These are phyloP conservation scores for Parathielavia appendiculata DNA, from an alignment of 495 filamentous ascomycete species.

Conservation along the genomic window DNA sequence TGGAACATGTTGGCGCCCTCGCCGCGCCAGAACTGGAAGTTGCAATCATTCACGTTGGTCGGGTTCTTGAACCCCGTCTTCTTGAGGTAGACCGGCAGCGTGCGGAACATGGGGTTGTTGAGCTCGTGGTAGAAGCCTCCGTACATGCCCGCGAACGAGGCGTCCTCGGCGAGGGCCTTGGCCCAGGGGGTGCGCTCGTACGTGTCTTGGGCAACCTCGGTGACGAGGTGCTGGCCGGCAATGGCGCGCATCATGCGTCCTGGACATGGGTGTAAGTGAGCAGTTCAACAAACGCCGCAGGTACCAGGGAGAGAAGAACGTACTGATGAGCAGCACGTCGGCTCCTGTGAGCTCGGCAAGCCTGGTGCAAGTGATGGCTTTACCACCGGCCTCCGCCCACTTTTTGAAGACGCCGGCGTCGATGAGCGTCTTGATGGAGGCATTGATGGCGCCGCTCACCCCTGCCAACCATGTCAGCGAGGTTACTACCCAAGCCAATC, in stretches of 20 bases:
- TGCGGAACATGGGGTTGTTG: slow-evolving; percentile 6
- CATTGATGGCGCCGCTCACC: too few relatives aligned
- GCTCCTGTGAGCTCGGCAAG: slow-evolving; percentile 24
- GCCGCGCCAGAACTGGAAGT: slow-evolving; percentile 20
- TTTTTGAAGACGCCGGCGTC: slow-evolving; percentile 28
- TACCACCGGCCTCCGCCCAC: slow-evolving; percentile 23
- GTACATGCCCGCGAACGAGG: slow-evolving; percentile 11
- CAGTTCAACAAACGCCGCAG: background rate
- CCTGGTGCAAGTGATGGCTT: slow-evolving; percentile 16
- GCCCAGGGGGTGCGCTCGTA: slow-evolving; percentile 18
- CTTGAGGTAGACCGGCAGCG: slow-evolving; percentile 23
- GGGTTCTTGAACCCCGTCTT: slow-evolving; percentile 25
- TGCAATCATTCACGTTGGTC: slow-evolving; percentile 18
- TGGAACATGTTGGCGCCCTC: slow-evolving; percentile 19
- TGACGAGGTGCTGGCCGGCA: slow-evolving; percentile 9
- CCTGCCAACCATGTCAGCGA: too few relatives aligned
- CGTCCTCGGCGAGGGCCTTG: slow-evolving; percentile 10
- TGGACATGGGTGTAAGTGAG: background rate
- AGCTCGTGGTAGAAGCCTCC: slow-evolving; percentile 13
- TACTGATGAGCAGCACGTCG: slow-evolving; percentile 21
- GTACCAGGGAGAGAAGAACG: background rate
- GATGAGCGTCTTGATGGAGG: slow-evolving; percentile 25
- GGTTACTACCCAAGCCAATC: too few relatives aligned
- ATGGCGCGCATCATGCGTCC: slow-evolving; percentile 13
- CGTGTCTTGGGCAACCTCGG: slow-evolving; percentile 3